These are phyloP conservation scores for Taphrina pruni DNA, from an alignment of 1,139 yeast genomes.

Conservation along the genomic window DNA sequence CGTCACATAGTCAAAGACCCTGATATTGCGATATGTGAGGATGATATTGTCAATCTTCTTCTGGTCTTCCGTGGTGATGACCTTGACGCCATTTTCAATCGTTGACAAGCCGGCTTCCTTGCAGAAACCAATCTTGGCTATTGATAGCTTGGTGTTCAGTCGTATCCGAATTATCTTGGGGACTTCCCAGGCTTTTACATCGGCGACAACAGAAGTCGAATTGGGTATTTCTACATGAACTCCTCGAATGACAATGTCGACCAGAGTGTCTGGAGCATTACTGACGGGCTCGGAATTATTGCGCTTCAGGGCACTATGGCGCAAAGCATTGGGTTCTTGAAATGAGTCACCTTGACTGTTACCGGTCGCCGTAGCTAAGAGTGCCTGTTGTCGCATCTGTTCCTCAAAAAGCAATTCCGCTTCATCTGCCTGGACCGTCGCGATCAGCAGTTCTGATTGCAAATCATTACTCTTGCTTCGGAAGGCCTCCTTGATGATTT, in stretches of 20 bases:
- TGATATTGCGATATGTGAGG: slow-evolving; percentile 24
- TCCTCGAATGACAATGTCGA: slow-evolving; percentile 33
- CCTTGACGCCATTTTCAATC: slow-evolving; percentile 6
- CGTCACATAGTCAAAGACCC: slow-evolving; percentile 23
- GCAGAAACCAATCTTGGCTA: slow-evolving; percentile 34
- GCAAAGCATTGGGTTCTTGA: not conserved
- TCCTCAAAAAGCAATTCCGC: slow-evolving; percentile 10
- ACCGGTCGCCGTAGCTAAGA: not conserved
- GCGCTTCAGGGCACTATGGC: slow-evolving; percentile 57
- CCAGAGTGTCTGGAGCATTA: not conserved
- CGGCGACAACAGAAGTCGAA: not conserved
- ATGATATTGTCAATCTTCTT: not conserved
- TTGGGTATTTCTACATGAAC: slow-evolving; percentile 24
- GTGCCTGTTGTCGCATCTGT: slow-evolving; percentile 9
- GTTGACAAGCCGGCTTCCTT: slow-evolving; percentile 20
- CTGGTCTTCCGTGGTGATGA: not conserved
- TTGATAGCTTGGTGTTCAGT: slow-evolving; percentile 17
- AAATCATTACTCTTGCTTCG: not conserved
- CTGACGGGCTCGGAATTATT: slow-evolving; percentile 57
- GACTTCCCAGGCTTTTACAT: slow-evolving; percentile 23
- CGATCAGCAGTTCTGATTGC: not conserved
- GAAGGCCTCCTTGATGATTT: slow-evolving; percentile 16
- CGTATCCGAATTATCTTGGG: slow-evolving; percentile 5
- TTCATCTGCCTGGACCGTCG: not conserved
- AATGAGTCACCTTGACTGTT: not conserved